Evolutionary conservation across 768 basidiomycete genomes (phyloP), one percentile per base, ranked within the genome.

Genomic region (Trametes cubensis): DNA sequence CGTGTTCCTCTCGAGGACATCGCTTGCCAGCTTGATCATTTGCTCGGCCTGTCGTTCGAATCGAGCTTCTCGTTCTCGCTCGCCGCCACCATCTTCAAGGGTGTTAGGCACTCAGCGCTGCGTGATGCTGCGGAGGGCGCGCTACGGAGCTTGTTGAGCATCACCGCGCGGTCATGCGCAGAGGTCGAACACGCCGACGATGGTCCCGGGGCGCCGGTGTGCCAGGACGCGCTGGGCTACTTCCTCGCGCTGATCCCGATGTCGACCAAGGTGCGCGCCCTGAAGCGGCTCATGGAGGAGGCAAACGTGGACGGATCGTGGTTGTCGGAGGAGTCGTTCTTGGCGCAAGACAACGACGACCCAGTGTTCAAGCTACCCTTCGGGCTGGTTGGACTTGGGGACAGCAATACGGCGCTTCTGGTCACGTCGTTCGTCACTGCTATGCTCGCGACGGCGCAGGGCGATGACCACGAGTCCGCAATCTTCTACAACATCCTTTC

Each of bases 11-110:
- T 93, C n/a, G 85, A 88, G 65, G 88, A 89, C 26, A 80, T 87
- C 5, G 83, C 87, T 0, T 77, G 77, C 39, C 88, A 92, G 69
- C 77, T 96, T 30, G 94, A 95, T 65, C 81, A 84, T 40, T 74
- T 88, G 45, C 77, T 92, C 17, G 84, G 85, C 41, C 75, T 96
- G 26, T 90, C 89, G 0, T 95, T 95, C 75, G 88, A 90, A 40
- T 74, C 76, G 0, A 88, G 80, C 71, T 90, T 94, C 75, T 90
- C 91, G 7, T 92, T 95, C 74, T 87, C 90, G 14, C 74, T 97
- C 20, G 87, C 92, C 1, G 80, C 91, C 0, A 82, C 93, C 65
- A 84, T 96, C 49, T 92, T 94, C 82, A 94, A 95, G 71, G 94
- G 93, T 42, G 76, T 94, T 58, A 85, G 94, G 25, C 86, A 88